Conservation (phyloP, 148 eudicot genomes). For the Fagopyrum esculentum region DNA sequence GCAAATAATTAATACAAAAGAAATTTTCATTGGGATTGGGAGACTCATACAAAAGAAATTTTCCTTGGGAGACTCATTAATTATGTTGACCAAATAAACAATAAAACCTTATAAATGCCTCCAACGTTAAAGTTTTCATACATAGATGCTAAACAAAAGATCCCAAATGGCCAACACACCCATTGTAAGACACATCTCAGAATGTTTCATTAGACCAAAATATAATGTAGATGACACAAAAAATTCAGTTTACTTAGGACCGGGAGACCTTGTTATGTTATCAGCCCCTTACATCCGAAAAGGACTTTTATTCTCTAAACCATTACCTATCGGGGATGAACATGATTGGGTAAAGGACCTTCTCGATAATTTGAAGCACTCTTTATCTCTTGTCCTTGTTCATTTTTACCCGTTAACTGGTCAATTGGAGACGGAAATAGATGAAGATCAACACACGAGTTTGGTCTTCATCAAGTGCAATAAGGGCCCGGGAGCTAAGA, state of each 20-base stretch:
- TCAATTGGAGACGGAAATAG: neutral
- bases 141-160: neutral
- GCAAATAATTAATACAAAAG: too few relatives aligned
- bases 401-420: neutral
- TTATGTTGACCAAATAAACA: too few relatives aligned
- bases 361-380: neutral
- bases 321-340: neutral
- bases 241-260: neutral
- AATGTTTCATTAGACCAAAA: conserved; percentile 11
- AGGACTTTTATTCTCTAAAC: conserved; percentile 12
- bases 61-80: too few relatives aligned
- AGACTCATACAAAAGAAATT: too few relatives aligned
- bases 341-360: neutral
- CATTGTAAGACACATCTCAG: conserved; percentile 3
- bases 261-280: conserved; percentile 13
- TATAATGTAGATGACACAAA: neutral
- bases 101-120: too few relatives aligned
- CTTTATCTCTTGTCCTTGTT: conserved; percentile 7
- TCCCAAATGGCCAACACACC: conserved; percentile 12
- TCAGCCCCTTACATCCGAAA: conserved; percentile 14
- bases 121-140: too few relatives aligned
- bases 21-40: too few relatives aligned
- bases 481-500: conserved; percentile 8
- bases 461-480: conserved; percentile 13
- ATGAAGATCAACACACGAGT: neutral